Evolutionary conservation across 176 grass and related monocot species (phyloP).

Genomic region (Ensete glaucum): DNA sequence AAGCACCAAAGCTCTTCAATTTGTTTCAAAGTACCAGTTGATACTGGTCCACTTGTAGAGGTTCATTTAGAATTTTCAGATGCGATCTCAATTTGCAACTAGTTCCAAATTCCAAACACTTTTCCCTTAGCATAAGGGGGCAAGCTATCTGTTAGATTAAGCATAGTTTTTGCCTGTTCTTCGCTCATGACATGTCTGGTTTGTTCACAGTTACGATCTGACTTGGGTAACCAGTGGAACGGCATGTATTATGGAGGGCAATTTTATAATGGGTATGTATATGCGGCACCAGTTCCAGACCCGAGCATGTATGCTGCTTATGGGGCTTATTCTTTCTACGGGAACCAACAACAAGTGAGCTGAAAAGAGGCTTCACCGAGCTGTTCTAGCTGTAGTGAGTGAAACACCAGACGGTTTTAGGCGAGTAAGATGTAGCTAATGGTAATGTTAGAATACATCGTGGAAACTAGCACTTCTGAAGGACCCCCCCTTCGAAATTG

Average conservation of each 20-base stretch:
- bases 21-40: no score
- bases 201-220: conserved; percentile 42
- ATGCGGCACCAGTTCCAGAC: conserved; percentile 71
- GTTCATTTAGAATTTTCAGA: no score
- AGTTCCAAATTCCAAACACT: no score
- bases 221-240: conserved; percentile 72
- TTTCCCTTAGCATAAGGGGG: no score
- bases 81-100: no score
- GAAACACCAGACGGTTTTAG: conserved; percentile 9
- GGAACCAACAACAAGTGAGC: conserved; percentile 88
- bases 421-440: not conserved
- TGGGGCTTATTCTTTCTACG: conserved; percentile 71
- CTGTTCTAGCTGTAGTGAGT: conserved; percentile 5
- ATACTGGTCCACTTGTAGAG: no score
- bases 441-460: not conserved
- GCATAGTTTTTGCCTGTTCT: not conserved
- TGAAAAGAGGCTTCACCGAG: conserved; percentile 25
- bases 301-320: conserved; percentile 78
- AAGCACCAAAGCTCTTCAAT: no score
- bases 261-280: conserved; percentile 81
- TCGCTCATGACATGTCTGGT: not conserved
- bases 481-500: not conserved
- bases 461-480: not conserved
- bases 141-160: no score
- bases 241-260: conserved; percentile 65